Conservation (phyloP, 768 basidiomycete species). For the Trametes punicea region DNA sequence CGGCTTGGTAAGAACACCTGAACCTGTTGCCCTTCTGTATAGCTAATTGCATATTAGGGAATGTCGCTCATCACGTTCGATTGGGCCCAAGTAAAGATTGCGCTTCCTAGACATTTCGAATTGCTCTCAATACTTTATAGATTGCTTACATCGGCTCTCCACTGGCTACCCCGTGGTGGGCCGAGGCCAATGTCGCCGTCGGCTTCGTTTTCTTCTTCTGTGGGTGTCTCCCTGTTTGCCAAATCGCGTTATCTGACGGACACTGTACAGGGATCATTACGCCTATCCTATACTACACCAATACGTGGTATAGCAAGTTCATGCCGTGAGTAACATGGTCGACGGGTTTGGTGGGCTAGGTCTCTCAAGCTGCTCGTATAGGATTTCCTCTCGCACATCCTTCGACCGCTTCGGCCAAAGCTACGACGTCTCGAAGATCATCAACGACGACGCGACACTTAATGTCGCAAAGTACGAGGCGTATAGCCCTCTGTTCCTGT, state of each 20-base stretch:
- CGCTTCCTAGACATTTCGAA: neutral
- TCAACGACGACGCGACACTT: conserved; percentile 35
- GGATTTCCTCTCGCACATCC: conserved; percentile 35
- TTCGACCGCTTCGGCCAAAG: conserved; percentile 40
- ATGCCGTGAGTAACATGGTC: conserved; percentile 31
- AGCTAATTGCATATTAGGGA: conserved; percentile 15
- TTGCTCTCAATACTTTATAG: conserved; percentile 29
- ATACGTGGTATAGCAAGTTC: conserved; percentile 35
- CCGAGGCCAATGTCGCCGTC: conserved; percentile 59
- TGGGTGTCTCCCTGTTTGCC: conserved; percentile 12
- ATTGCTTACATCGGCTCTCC: conserved; percentile 66
- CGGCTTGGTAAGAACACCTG: conserved; percentile 3
- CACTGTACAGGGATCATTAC: conserved; percentile 35
- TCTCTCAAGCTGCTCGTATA: neutral
- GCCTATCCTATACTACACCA: conserved; percentile 38
- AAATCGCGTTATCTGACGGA: neutral
- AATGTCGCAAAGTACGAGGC: conserved; percentile 36
- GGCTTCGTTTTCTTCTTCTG: conserved; percentile 48
- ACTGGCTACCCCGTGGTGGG: conserved; percentile 75
- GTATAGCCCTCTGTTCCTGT: conserved; percentile 45
- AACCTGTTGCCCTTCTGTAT: conserved; percentile 19
- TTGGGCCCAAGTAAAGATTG: conserved; percentile 45
- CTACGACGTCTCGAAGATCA: conserved; percentile 41
- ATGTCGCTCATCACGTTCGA: conserved; percentile 77
- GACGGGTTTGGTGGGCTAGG: neutral